A percentile compares a stretch with the other conserved stretches of the same genome.
phyloP scores from a whole-genome alignment of 2,329 filamentous ascomycete species.

The Alternaria longipes region DNA sequence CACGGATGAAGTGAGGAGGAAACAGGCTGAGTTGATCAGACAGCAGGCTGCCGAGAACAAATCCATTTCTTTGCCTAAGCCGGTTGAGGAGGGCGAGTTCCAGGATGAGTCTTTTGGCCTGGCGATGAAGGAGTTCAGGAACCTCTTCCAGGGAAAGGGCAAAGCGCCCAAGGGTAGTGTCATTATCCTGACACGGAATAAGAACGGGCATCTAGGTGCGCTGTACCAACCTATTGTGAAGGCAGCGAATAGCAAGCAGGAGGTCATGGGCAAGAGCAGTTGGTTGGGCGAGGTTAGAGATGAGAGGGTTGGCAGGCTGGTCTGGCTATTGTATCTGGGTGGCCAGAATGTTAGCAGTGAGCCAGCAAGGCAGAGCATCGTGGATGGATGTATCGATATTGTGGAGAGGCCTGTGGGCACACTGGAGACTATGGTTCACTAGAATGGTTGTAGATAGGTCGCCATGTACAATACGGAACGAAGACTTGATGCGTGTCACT shows the following conservation, averaged over 20 bases:
- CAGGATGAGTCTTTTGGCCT: constrained; percentile 79
- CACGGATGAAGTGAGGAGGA: constrained; percentile 62
- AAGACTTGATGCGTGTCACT: not conserved
- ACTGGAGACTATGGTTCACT: constrained; percentile 76
- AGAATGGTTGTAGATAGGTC: not conserved
- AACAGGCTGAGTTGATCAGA: constrained; percentile 43
- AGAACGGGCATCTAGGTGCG: constrained; percentile 65
- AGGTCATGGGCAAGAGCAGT: constrained; percentile 58
- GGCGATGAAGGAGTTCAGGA: constrained; percentile 80
- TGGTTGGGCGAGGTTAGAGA: constrained; percentile 77
- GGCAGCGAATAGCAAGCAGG: constrained; percentile 43
- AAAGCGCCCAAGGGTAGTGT: constrained; percentile 83
- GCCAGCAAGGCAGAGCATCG: constrained; percentile 78
- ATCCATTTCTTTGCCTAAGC: constrained; percentile 40
- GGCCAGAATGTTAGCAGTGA: constrained; percentile 90
- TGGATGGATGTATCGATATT: constrained; percentile 87
- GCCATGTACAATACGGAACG: not conserved
- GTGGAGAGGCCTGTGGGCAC: constrained; percentile 89
- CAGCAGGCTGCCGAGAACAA: constrained; percentile 57
- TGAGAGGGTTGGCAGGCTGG: constrained; percentile 78
- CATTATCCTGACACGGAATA: constrained; percentile 75
- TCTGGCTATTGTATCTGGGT: constrained; percentile 91
- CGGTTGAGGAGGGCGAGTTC: constrained; percentile 58
- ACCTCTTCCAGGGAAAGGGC: constrained; percentile 78
- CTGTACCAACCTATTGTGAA: constrained; percentile 40